Percentiles rank a stretch among this genome's conserved stretches.
Evolutionary conservation across 2,329 filamentous ascomycete genomes (phyloP).

Genomic region (Achaetomium macrosporum): DNA sequence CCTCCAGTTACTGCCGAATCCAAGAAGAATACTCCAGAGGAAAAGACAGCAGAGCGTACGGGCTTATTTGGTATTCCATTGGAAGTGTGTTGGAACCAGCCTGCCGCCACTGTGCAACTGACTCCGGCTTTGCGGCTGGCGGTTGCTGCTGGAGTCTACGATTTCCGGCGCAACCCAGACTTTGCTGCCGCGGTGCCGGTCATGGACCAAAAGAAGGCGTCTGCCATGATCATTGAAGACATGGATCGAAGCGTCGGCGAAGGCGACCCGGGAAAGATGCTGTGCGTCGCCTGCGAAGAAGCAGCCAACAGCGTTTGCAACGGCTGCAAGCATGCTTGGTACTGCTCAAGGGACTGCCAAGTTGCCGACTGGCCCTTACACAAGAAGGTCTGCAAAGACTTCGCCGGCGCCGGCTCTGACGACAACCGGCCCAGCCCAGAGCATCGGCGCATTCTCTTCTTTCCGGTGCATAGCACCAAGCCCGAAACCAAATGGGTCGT

Average conservation of each 20-base stretch:
- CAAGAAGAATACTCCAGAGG: too few species aligned
- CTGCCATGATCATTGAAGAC: background rate
- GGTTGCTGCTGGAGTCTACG: background rate
- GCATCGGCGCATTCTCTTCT: conserved; percentile 9
- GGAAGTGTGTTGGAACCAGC: too few species aligned
- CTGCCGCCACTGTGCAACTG: background rate
- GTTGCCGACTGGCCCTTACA: conserved; percentile 12
- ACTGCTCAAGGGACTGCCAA: conserved; percentile 14
- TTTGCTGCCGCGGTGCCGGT: background rate
- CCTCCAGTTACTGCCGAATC: too few species aligned
- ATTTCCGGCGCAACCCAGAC: background rate
- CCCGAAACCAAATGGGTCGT: conserved; percentile 8
- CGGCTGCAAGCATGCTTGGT: conserved; percentile 8
- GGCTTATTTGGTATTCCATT: too few species aligned
- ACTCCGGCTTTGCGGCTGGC: background rate
- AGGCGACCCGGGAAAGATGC: background rate
- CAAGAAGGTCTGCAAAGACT: conserved; percentile 13
- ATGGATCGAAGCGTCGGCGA: background rate
- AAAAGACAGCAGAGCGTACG: too few species aligned
- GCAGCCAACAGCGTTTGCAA: background rate
- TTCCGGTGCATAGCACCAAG: conserved; percentile 3
- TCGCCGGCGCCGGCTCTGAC: background rate
- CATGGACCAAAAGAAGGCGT: background rate
- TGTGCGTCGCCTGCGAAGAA: conserved; percentile 12
- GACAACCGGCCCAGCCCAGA: conserved; percentile 6